phyloP scores from a whole-genome alignment of 352 stramenopile species.

The Thalassiosira exigua region DNA sequence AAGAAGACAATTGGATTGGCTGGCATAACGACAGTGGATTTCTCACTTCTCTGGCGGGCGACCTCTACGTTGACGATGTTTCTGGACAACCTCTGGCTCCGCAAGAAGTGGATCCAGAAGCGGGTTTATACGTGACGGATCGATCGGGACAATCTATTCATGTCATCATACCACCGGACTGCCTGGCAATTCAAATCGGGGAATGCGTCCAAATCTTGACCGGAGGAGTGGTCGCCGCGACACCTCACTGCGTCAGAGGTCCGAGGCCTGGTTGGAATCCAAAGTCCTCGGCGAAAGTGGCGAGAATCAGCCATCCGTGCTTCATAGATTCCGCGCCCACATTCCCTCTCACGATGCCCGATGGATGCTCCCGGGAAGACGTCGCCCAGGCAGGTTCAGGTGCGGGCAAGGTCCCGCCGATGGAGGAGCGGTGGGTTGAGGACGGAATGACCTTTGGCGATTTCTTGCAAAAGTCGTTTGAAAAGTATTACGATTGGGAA shows the following conservation, averaged over 20 bases:
- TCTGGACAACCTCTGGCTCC: slow-evolving; percentile 85
- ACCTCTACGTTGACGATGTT: slow-evolving; percentile 89
- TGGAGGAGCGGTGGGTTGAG: slow-evolving; percentile 74
- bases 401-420: slow-evolving; percentile 69
- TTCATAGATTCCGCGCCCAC: slow-evolving; percentile 81
- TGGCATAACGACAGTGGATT: slow-evolving; percentile 96
- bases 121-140: slow-evolving; percentile 93
- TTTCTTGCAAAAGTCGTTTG: slow-evolving; percentile 83
- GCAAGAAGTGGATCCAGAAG: slow-evolving; percentile 85
- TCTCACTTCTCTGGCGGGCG: slow-evolving; percentile 92
- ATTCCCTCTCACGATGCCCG: slow-evolving; percentile 64
- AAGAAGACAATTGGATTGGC: slow-evolving; percentile 89
- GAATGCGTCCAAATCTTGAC: slow-evolving; percentile 85
- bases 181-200: slow-evolving; percentile 94
- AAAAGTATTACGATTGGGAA: slow-evolving; percentile 81
- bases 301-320: slow-evolving; percentile 72
- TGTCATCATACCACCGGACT: slow-evolving; percentile 84
- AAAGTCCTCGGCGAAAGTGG: slow-evolving; percentile 38
- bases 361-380: slow-evolving; percentile 55
- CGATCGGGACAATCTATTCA: slow-evolving; percentile 87
- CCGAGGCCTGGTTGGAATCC: slow-evolving; percentile 30
- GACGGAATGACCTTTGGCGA: slow-evolving; percentile 85
- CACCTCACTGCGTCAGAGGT: slow-evolving; percentile 82
- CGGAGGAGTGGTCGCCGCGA: slow-evolving; percentile 76
- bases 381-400: slow-evolving; percentile 47